Evolutionary conservation across 805 yeast species (phyloP).

Genomic region (Wickerhamomyces tratensis): DNA sequence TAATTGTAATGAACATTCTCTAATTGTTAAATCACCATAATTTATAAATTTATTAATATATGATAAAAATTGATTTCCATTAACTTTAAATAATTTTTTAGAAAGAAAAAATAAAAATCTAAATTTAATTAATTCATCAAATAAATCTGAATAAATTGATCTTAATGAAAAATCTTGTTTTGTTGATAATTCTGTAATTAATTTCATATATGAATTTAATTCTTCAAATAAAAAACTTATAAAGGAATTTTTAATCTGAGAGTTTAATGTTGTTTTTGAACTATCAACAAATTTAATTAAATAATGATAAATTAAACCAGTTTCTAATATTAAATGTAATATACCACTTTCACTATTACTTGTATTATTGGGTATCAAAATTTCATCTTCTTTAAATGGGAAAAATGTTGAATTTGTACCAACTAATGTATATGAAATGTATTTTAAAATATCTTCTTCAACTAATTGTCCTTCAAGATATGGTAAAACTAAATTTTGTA

Average conservation of each 20-base stretch:
- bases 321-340: conserved; percentile 53
- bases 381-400: conserved; percentile 27
- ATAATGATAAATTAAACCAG: conserved; percentile 54
- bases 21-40: conserved; percentile 56
- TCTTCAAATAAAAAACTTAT: conserved; percentile 33
- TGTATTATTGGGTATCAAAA: conserved; percentile 39
- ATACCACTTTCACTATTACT: conserved; percentile 48
- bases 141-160: conserved; percentile 25
- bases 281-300: conserved; percentile 25
- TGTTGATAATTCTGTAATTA: conserved; percentile 35
- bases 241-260: conserved; percentile 58
- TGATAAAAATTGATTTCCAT: conserved; percentile 46
- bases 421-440: conserved; percentile 43
- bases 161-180: conserved; percentile 21
- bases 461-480: conserved; percentile 25
- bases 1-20: conserved; percentile 30
- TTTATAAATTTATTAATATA: conserved; percentile 37
- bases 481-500: conserved; percentile 21
- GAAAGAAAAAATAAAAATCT: conserved; percentile 44
- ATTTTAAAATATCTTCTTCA: conserved; percentile 33
- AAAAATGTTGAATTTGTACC: conserved; percentile 55
- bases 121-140: conserved; percentile 43
- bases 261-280: conserved; percentile 20
- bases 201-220: conserved; percentile 31
- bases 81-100: conserved; percentile 19